phyloP scores from a whole-genome alignment of 176 grass and related monocot species.

The Zoysia japonica region DNA sequence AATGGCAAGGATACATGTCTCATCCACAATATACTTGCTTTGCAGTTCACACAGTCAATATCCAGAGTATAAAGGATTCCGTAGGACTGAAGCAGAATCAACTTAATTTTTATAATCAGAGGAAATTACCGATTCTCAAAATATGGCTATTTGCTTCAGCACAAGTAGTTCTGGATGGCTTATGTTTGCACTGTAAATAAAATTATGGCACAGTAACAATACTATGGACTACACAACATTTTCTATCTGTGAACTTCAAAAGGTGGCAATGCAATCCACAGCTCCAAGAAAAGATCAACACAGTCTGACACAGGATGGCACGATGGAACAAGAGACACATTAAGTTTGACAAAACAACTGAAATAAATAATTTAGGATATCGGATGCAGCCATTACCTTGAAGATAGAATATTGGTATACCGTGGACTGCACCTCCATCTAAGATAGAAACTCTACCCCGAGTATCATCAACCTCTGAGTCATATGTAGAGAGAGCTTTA shows the following conservation, averaged over 20 bases:
- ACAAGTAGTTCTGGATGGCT: neutral
- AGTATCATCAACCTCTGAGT: slow-evolving; percentile 88
- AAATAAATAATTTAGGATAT: slow-evolving; percentile 19
- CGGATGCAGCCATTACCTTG: slow-evolving; percentile 49
- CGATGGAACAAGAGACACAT: neutral
- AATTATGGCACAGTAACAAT: neutral
- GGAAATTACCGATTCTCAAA: slow-evolving; percentile 16
- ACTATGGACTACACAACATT: neutral
- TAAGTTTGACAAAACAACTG: slow-evolving; percentile 11
- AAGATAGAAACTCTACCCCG: slow-evolving; percentile 60
- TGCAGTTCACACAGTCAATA: slow-evolving; percentile 21
- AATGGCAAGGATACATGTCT: neutral
- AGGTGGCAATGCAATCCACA: neutral
- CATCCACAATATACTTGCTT: neutral
- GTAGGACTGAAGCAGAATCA: neutral
- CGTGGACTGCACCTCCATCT: slow-evolving; percentile 64
- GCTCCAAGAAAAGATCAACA: neutral
- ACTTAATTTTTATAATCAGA: neutral
- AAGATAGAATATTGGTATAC: slow-evolving; percentile 84
- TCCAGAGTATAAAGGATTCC: neutral
- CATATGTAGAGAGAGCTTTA: slow-evolving; percentile 34
- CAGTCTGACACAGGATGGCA: neutral
- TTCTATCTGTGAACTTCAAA: neutral
- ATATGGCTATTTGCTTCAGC: slow-evolving; percentile 1
- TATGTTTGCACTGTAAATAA: slow-evolving; percentile 5